phyloP scores from a whole-genome alignment of 495 filamentous ascomycete genomes.

The Talaromyces liani region DNA sequence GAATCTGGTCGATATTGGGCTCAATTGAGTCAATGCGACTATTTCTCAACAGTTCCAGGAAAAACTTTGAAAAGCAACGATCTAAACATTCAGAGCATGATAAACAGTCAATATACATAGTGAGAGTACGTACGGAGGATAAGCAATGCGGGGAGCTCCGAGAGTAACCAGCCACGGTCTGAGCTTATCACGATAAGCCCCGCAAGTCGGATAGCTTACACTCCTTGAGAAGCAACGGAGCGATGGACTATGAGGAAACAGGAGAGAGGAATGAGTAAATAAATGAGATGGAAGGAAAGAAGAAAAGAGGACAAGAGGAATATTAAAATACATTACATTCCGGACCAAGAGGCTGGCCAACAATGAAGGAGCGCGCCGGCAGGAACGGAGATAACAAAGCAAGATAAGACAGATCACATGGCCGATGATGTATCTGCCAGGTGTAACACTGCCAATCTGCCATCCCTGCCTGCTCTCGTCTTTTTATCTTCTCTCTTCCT shows the following conservation, averaged over 20 bases:
- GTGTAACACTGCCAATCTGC: neutral
- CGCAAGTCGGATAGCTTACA: neutral
- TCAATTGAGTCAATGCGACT: neutral
- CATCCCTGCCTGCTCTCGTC: neutral
- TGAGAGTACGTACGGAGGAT: neutral
- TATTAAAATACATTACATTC: neutral
- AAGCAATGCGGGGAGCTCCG: constrained; percentile 6
- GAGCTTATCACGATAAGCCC: constrained; percentile 7
- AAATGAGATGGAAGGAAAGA: neutral
- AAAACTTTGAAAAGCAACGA: too few relatives aligned
- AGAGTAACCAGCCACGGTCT: neutral
- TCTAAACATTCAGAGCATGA: too few relatives aligned
- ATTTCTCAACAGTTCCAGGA: neutral
- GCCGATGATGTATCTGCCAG: neutral
- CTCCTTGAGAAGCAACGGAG: neutral
- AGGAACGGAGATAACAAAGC: constrained; percentile 4
- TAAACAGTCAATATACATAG: neutral
- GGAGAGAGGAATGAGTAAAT: neutral
- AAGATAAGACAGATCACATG: constrained; percentile 11
- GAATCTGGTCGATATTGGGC: neutral
- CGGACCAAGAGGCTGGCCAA: neutral
- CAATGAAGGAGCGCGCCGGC: constrained; percentile 20
- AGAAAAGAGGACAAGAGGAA: neutral
- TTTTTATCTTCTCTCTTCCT: neutral
- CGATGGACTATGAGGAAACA: constrained; percentile 20